A percentile compares a stretch with the other conserved stretches of the same genome.
These are phyloP conservation scores for Apostasia shenzhenica DNA, from an alignment of 106 monocot genomes.

Conservation along the genomic window DNA sequence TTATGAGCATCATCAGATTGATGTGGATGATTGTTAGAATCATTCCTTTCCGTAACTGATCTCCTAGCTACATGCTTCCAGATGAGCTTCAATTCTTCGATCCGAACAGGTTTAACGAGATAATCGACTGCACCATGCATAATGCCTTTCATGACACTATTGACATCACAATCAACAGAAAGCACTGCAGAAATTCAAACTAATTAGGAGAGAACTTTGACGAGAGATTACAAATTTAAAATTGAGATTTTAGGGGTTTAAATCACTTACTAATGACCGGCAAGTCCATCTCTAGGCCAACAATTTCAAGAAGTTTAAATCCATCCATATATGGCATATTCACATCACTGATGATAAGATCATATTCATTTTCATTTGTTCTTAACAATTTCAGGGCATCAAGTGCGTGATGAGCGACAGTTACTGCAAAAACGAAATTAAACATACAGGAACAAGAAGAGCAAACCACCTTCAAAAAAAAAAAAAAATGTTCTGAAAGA, in stretches of 20 bases:
- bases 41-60: slow-evolving; percentile 1
- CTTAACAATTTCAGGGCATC: slow-evolving; percentile 20
- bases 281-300: slow-evolving; percentile 25
- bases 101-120: slow-evolving; percentile 24
- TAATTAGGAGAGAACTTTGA: not conserved
- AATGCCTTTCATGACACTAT: slow-evolving; percentile 30
- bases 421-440: slow-evolving; percentile 16
- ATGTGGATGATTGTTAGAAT: not conserved
- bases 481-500: not conserved
- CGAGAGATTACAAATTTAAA: not conserved
- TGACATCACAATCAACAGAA: slow-evolving; percentile 15
- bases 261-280: slow-evolving; percentile 29
- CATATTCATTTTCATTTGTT: slow-evolving; percentile 22
- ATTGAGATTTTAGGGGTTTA: not conserved
- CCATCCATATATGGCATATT: slow-evolving; percentile 41
- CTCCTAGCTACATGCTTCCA: slow-evolving; percentile 32
- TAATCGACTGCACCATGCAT: slow-evolving; percentile 26
- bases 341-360: slow-evolving; percentile 32
- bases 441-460: not conserved
- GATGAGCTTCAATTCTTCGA: slow-evolving; percentile 28
- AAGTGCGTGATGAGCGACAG: slow-evolving; percentile 8
- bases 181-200: slow-evolving; percentile 18
- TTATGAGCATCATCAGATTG: not conserved
- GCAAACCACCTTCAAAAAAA: not conserved
- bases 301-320: slow-evolving; percentile 22